Base-by-base conservation (phyloP, 345 rosid species). In the Noccaea bulbosa region DNA sequence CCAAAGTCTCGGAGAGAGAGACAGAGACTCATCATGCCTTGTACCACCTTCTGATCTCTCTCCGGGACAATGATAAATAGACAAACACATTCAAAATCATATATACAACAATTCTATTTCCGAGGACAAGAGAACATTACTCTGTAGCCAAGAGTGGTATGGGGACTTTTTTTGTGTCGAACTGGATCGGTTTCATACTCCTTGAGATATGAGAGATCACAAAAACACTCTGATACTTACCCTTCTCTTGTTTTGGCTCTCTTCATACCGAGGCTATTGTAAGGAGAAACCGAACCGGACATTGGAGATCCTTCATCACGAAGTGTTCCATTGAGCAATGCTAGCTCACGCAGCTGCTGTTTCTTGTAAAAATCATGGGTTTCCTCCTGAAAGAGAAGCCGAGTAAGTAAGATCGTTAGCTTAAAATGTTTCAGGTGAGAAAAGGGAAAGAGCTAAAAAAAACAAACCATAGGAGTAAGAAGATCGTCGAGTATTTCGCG, bases 361-460 rank as follows among this genome's bases (percentile, higher is more conserved):
- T 92, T 95, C 88, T 95, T 95, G 70, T 95, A 95, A 49, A 88
- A 76, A 72, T 95, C 99, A 40, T 95, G 97, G 12, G 99, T 80
- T 80, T 95, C 99, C 54, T 92, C 98, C 99, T 94, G 7, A 43
- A 54, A 63, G 38, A 67, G 5, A 58, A 65, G 12, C 37, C 46
- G 11, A 11, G 34, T 27, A 27, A 27, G 30, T 27, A 27, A 27
- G 30, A 27, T 27, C 30, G 30, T 27, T 4, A 4, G 3, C 30
- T 27, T 27, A 27, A 2, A 27, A 27, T 27, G 30, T 27, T 27
- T 27, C 2, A 27, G 2, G 30, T 27, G 30, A 27, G 30, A 27
- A 27, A 27, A 27, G 51, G 50, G 60, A 9, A 17, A 39, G 54
- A 60, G 50, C 9, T 46, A 20, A 27, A 27, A 22, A 22, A 40